Base-by-base conservation (phyloP, 495 filamentous ascomycete genomes). In the Lindgomyces ingoldianus region DNA sequence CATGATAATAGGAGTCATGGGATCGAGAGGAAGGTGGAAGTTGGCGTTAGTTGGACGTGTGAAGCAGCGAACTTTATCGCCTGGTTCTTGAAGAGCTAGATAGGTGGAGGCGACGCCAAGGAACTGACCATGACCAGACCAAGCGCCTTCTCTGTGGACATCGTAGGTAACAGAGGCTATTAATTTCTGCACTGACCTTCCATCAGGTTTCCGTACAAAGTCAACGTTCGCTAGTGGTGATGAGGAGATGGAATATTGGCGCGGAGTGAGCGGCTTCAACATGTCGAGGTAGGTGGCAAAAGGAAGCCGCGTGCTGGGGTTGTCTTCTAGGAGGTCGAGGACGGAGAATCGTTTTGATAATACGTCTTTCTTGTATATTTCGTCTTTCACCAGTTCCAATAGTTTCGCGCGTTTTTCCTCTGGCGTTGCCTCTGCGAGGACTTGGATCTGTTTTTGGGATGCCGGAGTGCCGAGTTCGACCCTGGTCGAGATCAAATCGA, bases 91-190 rank as follows among this genome's bases (percentile, higher is more conserved):
- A 0, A 25, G 21, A 18, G 84, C 80, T 1, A 89, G 79, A 69
- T 86, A 87, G 3, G 77, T 81, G 0, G 85, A 85, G 2, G 84
- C 85, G 0, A 86, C 84, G 60, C 86, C 86, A 6, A 78, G 55
- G 73, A 83, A 80, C 71, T 77, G 14, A 84, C 85, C 54, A 25
- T 52, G 25, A n/a, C 64, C 58, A 16, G 57, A 57, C 36, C 18
- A 36, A 12, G 64, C 36, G 30, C 48, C 24, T 11, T 57, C 42
- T n/a, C 57, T 52, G 59, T 44, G 64, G 6, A 67, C 64, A 30
- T 52, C 50, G 45, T 62, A 62, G 11, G 64, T 63, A 10, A 67
- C 12, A 11, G 58, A 51, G 11, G 44, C 50, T 1, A 36, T 57
- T 21, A 59, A n/a, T 21, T 42, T 62, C 22, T 56, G 45, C 1